phyloP scores from a whole-genome alignment of 495 filamentous ascomycete genomes.

The Podospora tetraspora region DNA sequence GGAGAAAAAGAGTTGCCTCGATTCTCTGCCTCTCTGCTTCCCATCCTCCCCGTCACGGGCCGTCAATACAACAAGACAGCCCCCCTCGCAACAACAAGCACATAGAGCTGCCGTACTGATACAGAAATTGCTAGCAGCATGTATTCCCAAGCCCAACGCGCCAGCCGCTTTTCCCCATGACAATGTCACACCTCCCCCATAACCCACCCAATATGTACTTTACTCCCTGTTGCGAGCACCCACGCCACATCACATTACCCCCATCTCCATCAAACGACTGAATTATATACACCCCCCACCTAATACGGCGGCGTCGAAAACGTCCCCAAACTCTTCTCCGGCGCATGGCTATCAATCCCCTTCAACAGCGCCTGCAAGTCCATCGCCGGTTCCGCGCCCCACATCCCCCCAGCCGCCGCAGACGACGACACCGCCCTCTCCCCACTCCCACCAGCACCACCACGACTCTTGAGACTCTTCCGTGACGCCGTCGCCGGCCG shows the following conservation, averaged over 20 bases:
- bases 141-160: neutral
- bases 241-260: neutral
- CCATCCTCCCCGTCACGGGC: too few species aligned
- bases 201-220: neutral
- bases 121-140: neutral
- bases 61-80: neutral
- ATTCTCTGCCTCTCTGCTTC: neutral
- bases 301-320: slow-evolving; percentile 44
- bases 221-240: neutral
- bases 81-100: neutral
- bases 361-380: slow-evolving; percentile 43
- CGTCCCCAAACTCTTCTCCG: slow-evolving; percentile 37
- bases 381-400: slow-evolving; percentile 28
- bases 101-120: neutral
- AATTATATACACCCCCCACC: neutral
- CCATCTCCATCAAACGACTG: neutral
- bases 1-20: slow-evolving; percentile 3
- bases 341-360: slow-evolving; percentile 43
- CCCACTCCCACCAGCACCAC: slow-evolving; percentile 7
- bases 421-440: slow-evolving; percentile 33
- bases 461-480: slow-evolving; percentile 38
- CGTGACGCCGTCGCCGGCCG: slow-evolving; percentile 26
- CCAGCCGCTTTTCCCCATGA: neutral
- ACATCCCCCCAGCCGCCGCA: slow-evolving; percentile 23
- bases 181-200: too few species aligned